Evolutionary conservation across 345 rosid genomes (phyloP).

Genomic region (Physaria fendleri): DNA sequence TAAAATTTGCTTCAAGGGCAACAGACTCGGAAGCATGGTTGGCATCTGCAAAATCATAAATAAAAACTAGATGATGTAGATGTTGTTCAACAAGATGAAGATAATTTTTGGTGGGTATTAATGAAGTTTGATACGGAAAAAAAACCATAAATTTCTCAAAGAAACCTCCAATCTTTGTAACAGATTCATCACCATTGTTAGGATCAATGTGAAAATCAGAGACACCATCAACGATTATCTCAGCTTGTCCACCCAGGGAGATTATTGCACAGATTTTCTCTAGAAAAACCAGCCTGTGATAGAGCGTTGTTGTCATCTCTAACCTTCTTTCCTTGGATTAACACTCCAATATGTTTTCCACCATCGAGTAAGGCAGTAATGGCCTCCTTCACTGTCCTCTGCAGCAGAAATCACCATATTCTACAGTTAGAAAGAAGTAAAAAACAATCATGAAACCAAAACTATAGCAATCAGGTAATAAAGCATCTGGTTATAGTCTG

Average conservation of each 20-base stretch:
- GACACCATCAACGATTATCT: no score
- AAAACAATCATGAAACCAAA: conserved; percentile 21
- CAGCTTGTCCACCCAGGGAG: no score
- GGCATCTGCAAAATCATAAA: conserved; percentile 36
- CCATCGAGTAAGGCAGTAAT: conserved; percentile 72
- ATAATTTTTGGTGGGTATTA: background rate
- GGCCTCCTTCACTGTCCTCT: conserved; percentile 83
- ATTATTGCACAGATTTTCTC: conserved; percentile 52
- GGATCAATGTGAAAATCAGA: no score
- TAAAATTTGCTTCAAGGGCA: conserved; percentile 74
- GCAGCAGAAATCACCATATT: conserved; percentile 33
- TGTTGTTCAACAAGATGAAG: background rate
- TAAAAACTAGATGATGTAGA: background rate
- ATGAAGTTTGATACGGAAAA: background rate
- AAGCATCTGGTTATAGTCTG: background rate
- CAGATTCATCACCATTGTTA: no score
- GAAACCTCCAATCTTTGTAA: no score
- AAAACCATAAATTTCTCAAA: no score
- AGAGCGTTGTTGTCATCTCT: conserved; percentile 78
- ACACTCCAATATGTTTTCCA: conserved; percentile 68
- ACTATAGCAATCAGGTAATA: background rate
- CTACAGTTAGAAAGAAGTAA: conserved; percentile 28
- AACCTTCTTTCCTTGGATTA: conserved; percentile 83
- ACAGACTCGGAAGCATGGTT: conserved; percentile 38
- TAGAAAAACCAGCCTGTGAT: conserved; percentile 66